Base-by-base conservation (phyloP, 1,284 basidiomycete species). In the Rhodotorula sp. region DNA sequence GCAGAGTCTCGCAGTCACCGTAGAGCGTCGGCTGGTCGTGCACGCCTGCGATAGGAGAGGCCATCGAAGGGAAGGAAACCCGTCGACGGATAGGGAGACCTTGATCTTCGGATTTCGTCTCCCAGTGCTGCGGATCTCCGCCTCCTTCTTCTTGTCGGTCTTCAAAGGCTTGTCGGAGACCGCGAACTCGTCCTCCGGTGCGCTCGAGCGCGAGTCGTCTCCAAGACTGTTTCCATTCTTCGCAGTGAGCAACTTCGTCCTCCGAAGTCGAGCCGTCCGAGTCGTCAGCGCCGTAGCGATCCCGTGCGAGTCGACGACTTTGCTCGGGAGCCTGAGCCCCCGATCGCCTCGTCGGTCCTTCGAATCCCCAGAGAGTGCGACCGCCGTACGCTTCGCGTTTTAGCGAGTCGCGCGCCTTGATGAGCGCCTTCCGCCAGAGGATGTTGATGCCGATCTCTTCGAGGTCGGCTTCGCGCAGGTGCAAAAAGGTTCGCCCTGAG, bases 151-250 rank as follows among this genome's bases (percentile, higher is more conserved):
- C n/a, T 45, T 33, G 24, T 42, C 60, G 30, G 60, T 54, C 54
- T 57, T 77, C 77, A 42, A 78, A 77, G 20, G 65, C 65, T 14
- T 58, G 45, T 8, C 73, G 68, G 30, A 77, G 70, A 15, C 77
- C 74, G 29, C 62, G 60, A 2, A 78, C 77, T 12, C 75, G 57
- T 60, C 49, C 62, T 62, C 6, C 67, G 53, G 33, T 67, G 20
- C 59, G 24, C 49, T 51, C n/a, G 49, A 29, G 51, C 45, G 24
- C 44, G 26, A 33, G 15, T 0, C 45, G 42, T 1, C 76, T 65
- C 77, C 75, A 77, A 3, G 70, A 73, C 18, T 65, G 68, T 46
- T 78, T 77, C 77, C 77, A 78, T n/a, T 75, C 74, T 44, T 78
- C 76, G 63, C 71, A 64, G 29, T 33, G 58, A n/a, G 66, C 55